A percentile compares a stretch with the other conserved stretches of the same genome.
phyloP scores from a whole-genome alignment of 805 yeast genomes.

The Metschnikowia vanudenii region DNA sequence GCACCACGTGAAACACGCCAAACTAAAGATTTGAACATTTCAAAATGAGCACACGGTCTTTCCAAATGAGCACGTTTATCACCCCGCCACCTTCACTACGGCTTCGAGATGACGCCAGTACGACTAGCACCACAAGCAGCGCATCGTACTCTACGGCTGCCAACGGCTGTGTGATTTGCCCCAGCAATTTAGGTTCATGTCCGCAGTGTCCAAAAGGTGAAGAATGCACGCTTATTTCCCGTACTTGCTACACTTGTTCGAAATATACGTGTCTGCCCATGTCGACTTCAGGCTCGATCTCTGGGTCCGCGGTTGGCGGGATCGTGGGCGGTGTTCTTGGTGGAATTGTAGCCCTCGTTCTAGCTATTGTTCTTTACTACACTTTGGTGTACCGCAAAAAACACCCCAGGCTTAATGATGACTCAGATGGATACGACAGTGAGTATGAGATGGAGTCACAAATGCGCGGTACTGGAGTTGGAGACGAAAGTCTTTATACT shows the following conservation, averaged over 20 bases:
- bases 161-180: slow-evolving; percentile 45
- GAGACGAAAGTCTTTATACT: neutral
- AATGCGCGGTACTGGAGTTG: slow-evolving; percentile 8
- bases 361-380: slow-evolving; percentile 35
- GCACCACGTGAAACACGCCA: no score
- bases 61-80: neutral
- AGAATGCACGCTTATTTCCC: slow-evolving; percentile 15
- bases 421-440: slow-evolving; percentile 14
- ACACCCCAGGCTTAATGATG: slow-evolving; percentile 30
- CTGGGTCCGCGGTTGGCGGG: slow-evolving; percentile 38
- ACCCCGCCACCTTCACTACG: slow-evolving; percentile 14
- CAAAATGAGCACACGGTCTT: no score
- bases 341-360: slow-evolving; percentile 48
- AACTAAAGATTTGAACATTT: no score
- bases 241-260: slow-evolving; percentile 18
- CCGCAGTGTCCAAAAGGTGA: slow-evolving; percentile 35
- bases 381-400: slow-evolving; percentile 33
- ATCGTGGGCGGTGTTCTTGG: slow-evolving; percentile 75
- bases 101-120: slow-evolving; percentile 10
- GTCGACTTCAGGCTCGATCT: neutral
- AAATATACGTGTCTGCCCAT: slow-evolving; percentile 13
- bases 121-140: slow-evolving; percentile 10
- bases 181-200: slow-evolving; percentile 43
- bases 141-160: slow-evolving; percentile 22
- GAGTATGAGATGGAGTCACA: slow-evolving; percentile 13